Evolutionary conservation across 169 alveolate species (phyloP), one percentile per base, ranked within the genome.

Genomic region (Plasmodium coatneyi): DNA sequence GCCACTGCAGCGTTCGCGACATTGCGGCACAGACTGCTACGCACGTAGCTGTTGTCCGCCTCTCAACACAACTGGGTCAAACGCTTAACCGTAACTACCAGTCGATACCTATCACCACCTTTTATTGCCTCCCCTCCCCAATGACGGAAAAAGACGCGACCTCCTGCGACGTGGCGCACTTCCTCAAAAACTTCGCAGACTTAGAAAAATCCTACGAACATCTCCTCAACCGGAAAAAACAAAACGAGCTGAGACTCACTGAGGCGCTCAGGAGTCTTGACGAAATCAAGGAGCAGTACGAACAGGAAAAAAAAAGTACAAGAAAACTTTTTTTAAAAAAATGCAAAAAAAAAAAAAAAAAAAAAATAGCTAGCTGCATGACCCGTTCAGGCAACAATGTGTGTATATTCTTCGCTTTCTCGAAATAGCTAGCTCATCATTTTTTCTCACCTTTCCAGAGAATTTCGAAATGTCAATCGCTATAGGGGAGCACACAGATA

Each of bases 221-320:
- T 30, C 32, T 91, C n/a, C 80, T 91, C 71, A 76, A 39, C 54
- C 84, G 72, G 83, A 91, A 91, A 91, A 91, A 91, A 41, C 34
- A 80, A 81, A 43, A 46, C 43, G 95, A 91, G 43, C 54, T 80
- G 34, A 91, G 49, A 28, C 71, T 91, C 49, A 71, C 34, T 43
- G 84, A 91, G 43, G 86, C 84, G 3, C 32, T 71, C 22, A 91
- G 56, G 36, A 80, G 56, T 32, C 28, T 71, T 34, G 80, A 91
- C 12, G 91, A 71, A 46, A 81, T 91, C 25, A 91, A 91, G 36
- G 92, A 91, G 74, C 82, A 91, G 74, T 91, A 91, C 52, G 86
- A 91, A 81, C 78, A 80, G 54, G 95, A 91, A 81, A 91, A 54
- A 72, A 91, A 91, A 71, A 91, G 95, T 91, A 91, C 34, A 36